These are phyloP conservation scores for Metschnikowia chrysomelidarum DNA, from an alignment of 805 yeast genomes.

Conservation along the genomic window DNA sequence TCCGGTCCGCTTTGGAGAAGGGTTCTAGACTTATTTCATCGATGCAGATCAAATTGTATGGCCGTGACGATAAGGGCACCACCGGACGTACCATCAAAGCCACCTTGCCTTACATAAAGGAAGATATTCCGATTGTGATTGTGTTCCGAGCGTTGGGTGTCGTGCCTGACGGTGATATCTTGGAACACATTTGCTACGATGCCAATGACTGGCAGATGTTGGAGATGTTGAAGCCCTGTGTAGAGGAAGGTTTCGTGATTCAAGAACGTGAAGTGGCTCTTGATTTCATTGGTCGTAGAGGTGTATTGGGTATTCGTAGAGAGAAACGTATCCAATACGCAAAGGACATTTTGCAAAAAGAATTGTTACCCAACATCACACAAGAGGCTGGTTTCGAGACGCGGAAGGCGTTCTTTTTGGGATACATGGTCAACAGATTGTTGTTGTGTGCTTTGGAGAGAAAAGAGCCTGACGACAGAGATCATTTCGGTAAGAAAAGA, in stretches of 20 bases:
- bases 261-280: constrained; percentile 98
- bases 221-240: constrained; percentile 98
- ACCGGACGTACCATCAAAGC: constrained; percentile 87
- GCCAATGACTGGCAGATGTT: constrained; percentile 99
- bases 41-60: constrained; percentile 88
- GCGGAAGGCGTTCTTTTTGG: constrained; percentile 94
- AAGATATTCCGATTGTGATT: constrained; percentile 94
- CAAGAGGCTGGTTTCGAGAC: constrained; percentile 97
- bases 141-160: constrained; percentile 98
- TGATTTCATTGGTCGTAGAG: constrained; percentile 98
- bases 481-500: constrained; percentile 98
- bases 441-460: constrained; percentile 94
- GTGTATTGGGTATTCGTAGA: constrained; percentile 91
- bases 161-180: constrained; percentile 97
- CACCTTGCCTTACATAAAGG: constrained; percentile 92
- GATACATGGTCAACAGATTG: constrained; percentile 96
- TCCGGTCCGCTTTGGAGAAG: constrained; percentile 93
- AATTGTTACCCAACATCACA: constrained; percentile 93
- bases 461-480: constrained; percentile 98
- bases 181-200: constrained; percentile 97
- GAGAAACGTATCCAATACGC: constrained; percentile 99
- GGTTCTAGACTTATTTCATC: constrained; percentile 94
- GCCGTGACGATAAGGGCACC: constrained; percentile 71
- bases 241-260: constrained; percentile 97
- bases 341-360: constrained; percentile 93